Evolutionary conservation across 306 rosid species (phyloP).

Genomic region (Corylus avellana): DNA sequence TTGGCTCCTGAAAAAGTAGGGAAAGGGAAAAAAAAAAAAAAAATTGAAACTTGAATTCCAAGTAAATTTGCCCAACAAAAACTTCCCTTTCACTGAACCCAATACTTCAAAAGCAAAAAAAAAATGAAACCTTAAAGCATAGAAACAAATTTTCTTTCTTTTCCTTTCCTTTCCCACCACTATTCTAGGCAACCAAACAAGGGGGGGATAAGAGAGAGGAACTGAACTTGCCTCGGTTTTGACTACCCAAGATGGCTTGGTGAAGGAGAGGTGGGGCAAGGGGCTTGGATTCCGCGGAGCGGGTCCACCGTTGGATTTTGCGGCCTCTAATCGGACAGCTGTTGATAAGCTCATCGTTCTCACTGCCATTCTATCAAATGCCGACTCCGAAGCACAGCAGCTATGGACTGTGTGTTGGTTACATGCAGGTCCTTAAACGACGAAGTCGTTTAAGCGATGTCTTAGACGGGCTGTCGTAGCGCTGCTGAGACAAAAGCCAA

Average conservation of each 20-base stretch:
- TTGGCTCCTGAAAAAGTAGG: no score
- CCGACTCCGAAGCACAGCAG: not conserved
- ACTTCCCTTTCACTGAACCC: not conserved
- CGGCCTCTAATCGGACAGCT: constrained; percentile 50
- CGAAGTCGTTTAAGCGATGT: not conserved
- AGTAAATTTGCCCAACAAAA: not conserved
- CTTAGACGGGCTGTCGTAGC: not conserved
- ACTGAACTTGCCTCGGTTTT: constrained; percentile 56
- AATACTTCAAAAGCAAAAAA: not conserved
- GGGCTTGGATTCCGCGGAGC: constrained; percentile 36
- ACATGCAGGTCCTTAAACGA: not conserved
- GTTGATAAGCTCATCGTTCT: constrained; percentile 25
- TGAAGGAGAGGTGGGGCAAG: constrained; percentile 54
- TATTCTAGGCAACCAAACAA: not conserved
- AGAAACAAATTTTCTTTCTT: not conserved
- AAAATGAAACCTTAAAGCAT: not conserved
- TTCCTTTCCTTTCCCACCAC: not conserved
- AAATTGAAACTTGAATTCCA: not conserved
- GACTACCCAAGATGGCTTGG: constrained; percentile 79
- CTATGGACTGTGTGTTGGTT: not conserved
- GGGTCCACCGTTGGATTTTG: constrained; percentile 50
- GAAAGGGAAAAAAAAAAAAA: no score
- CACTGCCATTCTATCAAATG: constrained; percentile 24
- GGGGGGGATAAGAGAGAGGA: not conserved
- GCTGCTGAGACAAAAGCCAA: no score